These are phyloP conservation scores for Backusella macrospora DNA, from an alignment of 192 early-diverging fungal species.

Conservation along the genomic window DNA sequence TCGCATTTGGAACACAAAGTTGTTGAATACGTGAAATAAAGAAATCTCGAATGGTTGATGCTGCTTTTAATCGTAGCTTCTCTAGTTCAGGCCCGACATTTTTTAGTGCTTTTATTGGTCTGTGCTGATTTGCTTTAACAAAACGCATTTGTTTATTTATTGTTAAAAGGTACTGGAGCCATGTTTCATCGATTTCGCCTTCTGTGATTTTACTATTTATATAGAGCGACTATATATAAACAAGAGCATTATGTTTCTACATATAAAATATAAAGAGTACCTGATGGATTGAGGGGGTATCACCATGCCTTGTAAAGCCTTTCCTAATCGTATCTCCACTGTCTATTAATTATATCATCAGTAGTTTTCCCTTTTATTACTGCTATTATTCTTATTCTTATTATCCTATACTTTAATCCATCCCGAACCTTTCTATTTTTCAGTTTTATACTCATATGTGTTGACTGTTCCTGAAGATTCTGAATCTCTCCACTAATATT, in stretches of 20 bases:
- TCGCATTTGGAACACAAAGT: conserved; percentile 88
- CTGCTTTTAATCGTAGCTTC: conserved; percentile 79
- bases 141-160: conserved; percentile 89
- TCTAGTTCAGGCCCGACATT: conserved; percentile 94
- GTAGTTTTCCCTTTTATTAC: background rate
- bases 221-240: conserved; percentile 1
- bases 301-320: conserved; percentile 85
- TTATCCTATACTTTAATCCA: background rate
- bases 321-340: conserved; percentile 72
- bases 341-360: conserved; percentile 35
- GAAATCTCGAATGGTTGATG: conserved; percentile 86
- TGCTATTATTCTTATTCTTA: background rate
- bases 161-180: conserved; percentile 80
- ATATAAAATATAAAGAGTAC: conserved; percentile 26
- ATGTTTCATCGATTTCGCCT: conserved; percentile 90
- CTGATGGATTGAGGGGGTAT: conserved; percentile 72
- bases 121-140: conserved; percentile 74
- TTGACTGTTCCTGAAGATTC: conserved; percentile 80
- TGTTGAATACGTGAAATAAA: conserved; percentile 85
- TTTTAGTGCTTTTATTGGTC: conserved; percentile 76
- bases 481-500: conserved; percentile 89
- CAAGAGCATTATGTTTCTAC: too few relatives aligned
- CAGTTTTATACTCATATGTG: conserved; percentile 78
- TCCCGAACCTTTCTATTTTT: conserved; percentile 77
- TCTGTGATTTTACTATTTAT: conserved; percentile 82